Evolutionary conservation across 2,329 filamentous ascomycete species (phyloP).

Genomic region (Nannizziopsis arthrosporioides): DNA sequence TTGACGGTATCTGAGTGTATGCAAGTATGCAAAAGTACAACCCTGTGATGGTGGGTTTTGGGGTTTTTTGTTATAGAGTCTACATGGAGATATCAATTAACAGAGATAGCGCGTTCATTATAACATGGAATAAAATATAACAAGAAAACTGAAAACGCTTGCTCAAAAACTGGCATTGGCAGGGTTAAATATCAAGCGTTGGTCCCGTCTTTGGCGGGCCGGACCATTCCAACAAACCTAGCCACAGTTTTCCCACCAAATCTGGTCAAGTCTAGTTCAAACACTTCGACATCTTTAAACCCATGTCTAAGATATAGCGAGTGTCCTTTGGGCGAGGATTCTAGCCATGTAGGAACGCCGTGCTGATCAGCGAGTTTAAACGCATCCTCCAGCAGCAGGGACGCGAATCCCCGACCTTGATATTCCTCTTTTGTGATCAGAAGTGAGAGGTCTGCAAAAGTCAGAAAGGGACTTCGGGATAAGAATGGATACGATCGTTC

Average conservation of each 20-base stretch:
- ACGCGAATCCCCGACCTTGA: constrained; percentile 22
- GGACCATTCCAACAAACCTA: constrained; percentile 13
- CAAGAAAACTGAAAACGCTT: neutral
- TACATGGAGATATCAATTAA: too few relatives aligned
- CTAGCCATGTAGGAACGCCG: constrained; percentile 19
- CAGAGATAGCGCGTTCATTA: too few relatives aligned
- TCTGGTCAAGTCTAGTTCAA: constrained; percentile 12
- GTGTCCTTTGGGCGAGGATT: constrained; percentile 19
- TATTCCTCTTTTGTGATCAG: constrained; percentile 26
- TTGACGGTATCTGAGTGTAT: neutral
- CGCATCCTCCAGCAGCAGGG: constrained; percentile 20
- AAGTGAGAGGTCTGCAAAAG: constrained; percentile 21
- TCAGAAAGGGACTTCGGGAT: neutral
- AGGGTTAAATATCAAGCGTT: neutral
- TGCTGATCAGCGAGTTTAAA: constrained; percentile 16
- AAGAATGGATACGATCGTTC: neutral
- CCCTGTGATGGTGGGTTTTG: too few relatives aligned
- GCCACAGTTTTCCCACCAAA: constrained; percentile 14
- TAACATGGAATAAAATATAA: neutral
- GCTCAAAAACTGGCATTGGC: neutral
- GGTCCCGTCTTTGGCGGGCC: neutral
- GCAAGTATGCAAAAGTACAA: too few relatives aligned
- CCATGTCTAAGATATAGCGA: constrained; percentile 22
- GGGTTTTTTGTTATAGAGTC: too few relatives aligned
- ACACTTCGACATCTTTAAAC: constrained; percentile 18